Base-by-base conservation (phyloP, 768 basidiomycete genomes). In the Dacryopinax spathularia region DNA sequence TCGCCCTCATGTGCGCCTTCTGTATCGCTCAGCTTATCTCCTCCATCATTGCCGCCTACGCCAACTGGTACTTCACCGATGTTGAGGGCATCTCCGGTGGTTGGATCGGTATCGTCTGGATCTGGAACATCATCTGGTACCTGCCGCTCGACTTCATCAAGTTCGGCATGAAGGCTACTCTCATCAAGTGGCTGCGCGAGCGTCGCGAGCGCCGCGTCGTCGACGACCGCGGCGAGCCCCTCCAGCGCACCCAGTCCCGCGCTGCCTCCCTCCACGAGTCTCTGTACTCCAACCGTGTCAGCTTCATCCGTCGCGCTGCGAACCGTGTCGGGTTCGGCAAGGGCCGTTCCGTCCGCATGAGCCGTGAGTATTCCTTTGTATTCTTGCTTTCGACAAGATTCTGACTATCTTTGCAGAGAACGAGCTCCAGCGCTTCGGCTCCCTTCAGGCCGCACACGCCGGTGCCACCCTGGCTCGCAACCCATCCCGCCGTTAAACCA, bases 121-220 rank as follows among this genome's bases (percentile, higher is more conserved):
- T 94, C 68, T 93, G 91, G 93, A 88, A 97, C 78, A 88, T 96
- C 67, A 69, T 94, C 63, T 95, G 95, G 94, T 98, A 94, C 83
- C 73, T 89, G 68, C 95, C 95, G 61, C 85, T 98, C 60, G 95
- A 98, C 76, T 82, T 84, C 76, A 88, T 96, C 82, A 96, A 95
- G 80, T 95, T 96, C 74, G 88, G 80, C 34, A 93, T 97, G 89
- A 93, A 95, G 79, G 88, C 86, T 9, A 94, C 91, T 5, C 76
- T 92, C 72, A 93, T 97, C 82, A 87, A 87, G 76, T 78, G 66
- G 67, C 84, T 93, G 71, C 93, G 91, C 67, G 77, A 82, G 64
- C 85, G 89, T 64, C 71, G 73, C 65, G 70, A 74, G 29, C 72
- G 74, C 69, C 76, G 78, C 59, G 67, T 74, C 36, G 74, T 75